Base-by-base conservation (phyloP, 768 basidiomycete species). In the Tephrocybe rancida region DNA sequence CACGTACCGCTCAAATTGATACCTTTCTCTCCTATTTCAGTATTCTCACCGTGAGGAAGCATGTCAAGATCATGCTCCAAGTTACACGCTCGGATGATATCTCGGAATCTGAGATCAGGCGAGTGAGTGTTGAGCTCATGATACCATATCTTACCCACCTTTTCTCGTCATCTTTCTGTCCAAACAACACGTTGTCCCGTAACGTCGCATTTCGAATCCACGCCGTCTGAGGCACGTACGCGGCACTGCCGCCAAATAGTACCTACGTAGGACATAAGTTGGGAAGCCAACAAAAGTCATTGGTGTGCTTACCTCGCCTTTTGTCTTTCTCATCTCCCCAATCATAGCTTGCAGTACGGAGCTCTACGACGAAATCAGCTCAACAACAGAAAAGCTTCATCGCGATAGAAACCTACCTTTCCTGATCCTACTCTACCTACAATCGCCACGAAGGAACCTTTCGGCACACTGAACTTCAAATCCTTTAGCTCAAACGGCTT, bases 11-110 rank as follows among this genome's bases (percentile, higher is more conserved):
- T 83, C 29, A 86, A 67, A 65, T 82, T 86, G 60, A 87, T 84
- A 0, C 90, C 91, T 63, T 86, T 86, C 69, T 93, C 90, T 25
- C 88, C 88, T 39, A 90, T 86, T 64, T 86, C 83, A 0, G 87
- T 88, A 38, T 75, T 56, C 64, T 90, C 85, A 3, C 87, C 87
- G 45, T 87, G 68, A 1, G 88, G 84, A 10, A 94, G 73, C 58
- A 88, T 80, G 29, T 83, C 79, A 3, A 94, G 73, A 67, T 94
- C 91, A 24, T 82, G 83, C 50, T 81, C 77, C 48, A 94, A 69
- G 30, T 81, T 83, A 64, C 90, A 94, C 0, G 88, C 86, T 3
- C 72, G 62, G 50, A 88, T 72, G 42, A 87, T 74, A 22, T 78
- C 71, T 2, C 77, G 70, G 62, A 88, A 84, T 55, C 85, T 85